Base-by-base conservation (phyloP, 805 yeast genomes). In the Hanseniaspora singularis region DNA sequence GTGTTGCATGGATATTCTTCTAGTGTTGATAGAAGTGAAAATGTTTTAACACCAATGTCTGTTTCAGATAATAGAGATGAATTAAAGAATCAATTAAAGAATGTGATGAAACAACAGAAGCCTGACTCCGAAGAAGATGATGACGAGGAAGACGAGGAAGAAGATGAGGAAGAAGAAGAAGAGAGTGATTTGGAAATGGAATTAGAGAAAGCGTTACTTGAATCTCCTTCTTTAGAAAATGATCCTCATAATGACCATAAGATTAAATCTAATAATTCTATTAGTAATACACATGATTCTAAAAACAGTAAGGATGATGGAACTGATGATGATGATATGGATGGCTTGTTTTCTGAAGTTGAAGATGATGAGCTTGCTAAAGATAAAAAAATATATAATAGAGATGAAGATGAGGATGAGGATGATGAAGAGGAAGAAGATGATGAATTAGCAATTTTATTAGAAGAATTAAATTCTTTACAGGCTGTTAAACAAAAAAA, bases 361-460 rank as follows among this genome's bases (percentile, higher is more conserved):
- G 66, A 56, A 2, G 66, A 60, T 1, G 63, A 57, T 11, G 62
- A 58, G 3, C 61, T 57, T 3, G 64, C 54, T 11, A 61, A 54
- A n/a, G 62, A 57, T 5, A 61, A 26, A 20, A 51, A 36, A 4
- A 64, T 60, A 11, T 68, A 59, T 3, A n/a, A n/a, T n/a, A 57
- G 50, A 3, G 52, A 53, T 65, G 24, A 69, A 61, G 38, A 69
- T 63, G 31, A 61, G 57, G 33, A 64, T 57, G 46, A 54, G 59
- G 30, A 64, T 61, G 49, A 62, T 61, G 66, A 63, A 60, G 65
- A 57, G 58, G 60, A 50, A 59, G 66, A 65, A 24, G 64, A 60
- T 10, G 66, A 61, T 38, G 65, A 62, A 22, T 24, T 33, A 15
- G 16, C 45, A 15, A 9, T 59, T 53, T 37, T 63, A 54, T 14